Evolutionary conservation across 345 rosid genomes (phyloP).

Genomic region (Conringia planisiliqua): DNA sequence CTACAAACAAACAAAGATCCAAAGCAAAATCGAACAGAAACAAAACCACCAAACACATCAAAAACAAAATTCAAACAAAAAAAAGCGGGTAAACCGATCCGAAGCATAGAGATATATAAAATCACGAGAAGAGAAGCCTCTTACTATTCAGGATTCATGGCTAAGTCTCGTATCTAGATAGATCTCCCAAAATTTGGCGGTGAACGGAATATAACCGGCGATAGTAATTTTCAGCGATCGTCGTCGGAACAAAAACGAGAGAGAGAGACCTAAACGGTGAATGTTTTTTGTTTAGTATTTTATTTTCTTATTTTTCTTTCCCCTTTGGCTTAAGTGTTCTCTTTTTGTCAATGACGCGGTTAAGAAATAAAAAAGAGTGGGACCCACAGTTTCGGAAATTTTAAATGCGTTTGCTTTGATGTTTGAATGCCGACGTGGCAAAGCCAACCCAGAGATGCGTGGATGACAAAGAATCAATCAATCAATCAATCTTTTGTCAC

Average conservation of each 20-base stretch:
- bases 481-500: neutral
- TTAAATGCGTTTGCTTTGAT: conserved; percentile 12
- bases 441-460: conserved; percentile 13
- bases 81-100: neutral
- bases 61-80: neutral
- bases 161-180: neutral
- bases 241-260: neutral
- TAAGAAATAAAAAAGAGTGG: neutral
- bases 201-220: conserved; percentile 6
- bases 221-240: conserved; percentile 5
- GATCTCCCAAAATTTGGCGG: conserved; percentile 12
- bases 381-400: conserved; percentile 15
- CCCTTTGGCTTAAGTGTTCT: neutral
- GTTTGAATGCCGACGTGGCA: conserved; percentile 23
- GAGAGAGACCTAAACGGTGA: conserved; percentile 21
- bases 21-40: neutral
- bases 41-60: neutral
- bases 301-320: neutral
- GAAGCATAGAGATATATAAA: neutral
- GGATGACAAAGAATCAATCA: conserved; percentile 2
- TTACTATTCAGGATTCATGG: conserved; percentile 42
- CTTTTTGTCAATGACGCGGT: conserved; percentile 21
- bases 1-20: neutral
- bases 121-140: conserved; percentile 5
- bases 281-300: neutral